These are phyloP conservation scores for Spiromastix sp. DNA, from an alignment of 2,329 filamentous ascomycete species.

Conservation along the genomic window DNA sequence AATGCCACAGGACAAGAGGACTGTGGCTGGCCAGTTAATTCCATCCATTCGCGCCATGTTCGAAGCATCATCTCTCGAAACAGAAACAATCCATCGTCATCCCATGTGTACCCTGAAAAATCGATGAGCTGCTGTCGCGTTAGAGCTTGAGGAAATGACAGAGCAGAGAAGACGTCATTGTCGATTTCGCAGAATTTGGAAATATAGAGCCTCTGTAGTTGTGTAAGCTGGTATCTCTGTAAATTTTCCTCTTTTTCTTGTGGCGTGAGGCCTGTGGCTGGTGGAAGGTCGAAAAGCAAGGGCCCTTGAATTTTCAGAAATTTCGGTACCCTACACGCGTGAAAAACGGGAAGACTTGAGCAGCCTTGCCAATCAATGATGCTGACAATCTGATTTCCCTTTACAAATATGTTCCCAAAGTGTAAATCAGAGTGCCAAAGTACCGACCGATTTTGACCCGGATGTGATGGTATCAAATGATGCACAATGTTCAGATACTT, in stretches of 20 bases:
- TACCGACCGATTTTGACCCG: constrained; percentile 16
- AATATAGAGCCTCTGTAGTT: constrained; percentile 2
- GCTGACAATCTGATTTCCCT: constrained; percentile 23
- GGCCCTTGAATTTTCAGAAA: constrained; percentile 15
- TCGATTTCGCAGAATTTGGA: constrained; percentile 2
- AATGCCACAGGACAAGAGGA: constrained; percentile 11
- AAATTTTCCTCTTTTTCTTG: constrained; percentile 4
- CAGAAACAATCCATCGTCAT: constrained; percentile 16
- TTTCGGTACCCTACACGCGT: constrained; percentile 16
- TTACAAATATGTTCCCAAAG: constrained; percentile 30
- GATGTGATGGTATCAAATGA: constrained; percentile 20
- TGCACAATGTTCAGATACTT: constrained; percentile 23
- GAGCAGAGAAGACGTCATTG: constrained; percentile 6
- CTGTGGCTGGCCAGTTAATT: constrained; percentile 9
- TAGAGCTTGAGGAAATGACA: constrained; percentile 4
- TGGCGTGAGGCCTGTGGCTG: no score
- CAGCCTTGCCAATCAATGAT: constrained; percentile 37
- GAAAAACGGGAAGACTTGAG: constrained; percentile 18
- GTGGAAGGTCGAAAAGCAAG: no score
- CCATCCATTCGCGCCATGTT: constrained; percentile 12
- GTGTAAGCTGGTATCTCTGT: constrained; percentile 2
- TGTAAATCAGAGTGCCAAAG: constrained; percentile 33
- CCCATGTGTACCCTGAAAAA: constrained; percentile 20
- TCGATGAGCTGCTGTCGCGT: constrained; percentile 13
- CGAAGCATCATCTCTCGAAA: constrained; percentile 14